Conservation (phyloP, 345 rosid genomes). For the Eucalyptus coolabah region DNA sequence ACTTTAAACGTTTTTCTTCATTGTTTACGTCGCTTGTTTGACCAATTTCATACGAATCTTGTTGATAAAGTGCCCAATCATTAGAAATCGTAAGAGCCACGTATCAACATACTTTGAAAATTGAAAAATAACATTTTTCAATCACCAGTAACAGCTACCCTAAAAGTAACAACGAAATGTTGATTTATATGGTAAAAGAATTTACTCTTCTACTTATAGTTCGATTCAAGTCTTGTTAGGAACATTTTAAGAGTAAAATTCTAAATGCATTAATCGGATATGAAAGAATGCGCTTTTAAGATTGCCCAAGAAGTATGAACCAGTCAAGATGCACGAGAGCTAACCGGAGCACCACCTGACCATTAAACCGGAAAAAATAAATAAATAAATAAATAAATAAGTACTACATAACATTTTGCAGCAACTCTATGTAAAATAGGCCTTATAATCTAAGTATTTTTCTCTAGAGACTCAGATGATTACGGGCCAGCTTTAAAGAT, state of each 20-base stretch:
- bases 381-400: too few relatives aligned
- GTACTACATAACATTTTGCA: neutral
- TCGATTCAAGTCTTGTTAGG: too few relatives aligned
- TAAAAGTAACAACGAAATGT: neutral
- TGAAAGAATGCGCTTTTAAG: fast-evolving
- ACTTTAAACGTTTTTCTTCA: neutral
- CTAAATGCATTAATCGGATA: fast-evolving
- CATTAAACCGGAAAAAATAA: neutral
- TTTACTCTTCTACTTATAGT: too few relatives aligned
- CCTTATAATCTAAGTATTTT: neutral
- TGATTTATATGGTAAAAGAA: neutral
- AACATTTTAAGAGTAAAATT: too few relatives aligned
- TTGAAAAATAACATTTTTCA: neutral
- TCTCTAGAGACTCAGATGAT: neutral
- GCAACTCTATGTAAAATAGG: neutral
- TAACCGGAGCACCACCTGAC: neutral
- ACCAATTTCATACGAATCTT: neutral
- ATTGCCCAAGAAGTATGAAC: neutral
- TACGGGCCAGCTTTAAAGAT: neutral
- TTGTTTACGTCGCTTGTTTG: neutral
- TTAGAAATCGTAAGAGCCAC: neutral
- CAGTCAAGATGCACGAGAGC: neutral
- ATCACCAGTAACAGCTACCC: fast-evolving
- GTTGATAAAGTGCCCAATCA: neutral
- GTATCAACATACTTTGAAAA: neutral